Percentiles rank a stretch among this genome's conserved stretches.
Conservation (phyloP, 1,139 yeast genomes). For the Candida sp. region DNA sequence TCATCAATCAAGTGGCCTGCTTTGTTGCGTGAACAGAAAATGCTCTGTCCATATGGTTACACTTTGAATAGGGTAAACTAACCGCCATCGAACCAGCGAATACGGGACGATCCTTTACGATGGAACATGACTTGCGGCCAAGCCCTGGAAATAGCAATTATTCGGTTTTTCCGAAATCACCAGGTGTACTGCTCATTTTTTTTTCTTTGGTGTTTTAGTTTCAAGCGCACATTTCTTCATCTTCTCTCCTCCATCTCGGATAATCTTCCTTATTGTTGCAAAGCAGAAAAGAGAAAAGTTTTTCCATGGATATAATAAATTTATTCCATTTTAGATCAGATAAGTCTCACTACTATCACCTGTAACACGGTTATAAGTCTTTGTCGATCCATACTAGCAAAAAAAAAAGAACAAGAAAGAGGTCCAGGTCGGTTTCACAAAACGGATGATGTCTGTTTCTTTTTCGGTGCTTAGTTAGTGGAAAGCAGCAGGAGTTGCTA, state of each 20-base stretch:
- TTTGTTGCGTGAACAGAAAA: too few species aligned
- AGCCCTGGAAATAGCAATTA: background rate
- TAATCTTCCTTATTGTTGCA: background rate
- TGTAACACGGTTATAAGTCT: background rate
- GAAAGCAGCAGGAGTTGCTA: background rate
- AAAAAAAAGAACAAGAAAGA: too few species aligned
- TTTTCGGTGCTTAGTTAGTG: background rate
- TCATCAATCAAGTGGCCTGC: too few species aligned
- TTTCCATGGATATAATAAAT: background rate
- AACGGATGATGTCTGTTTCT: background rate
- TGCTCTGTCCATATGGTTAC: background rate
- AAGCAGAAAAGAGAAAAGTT: background rate
- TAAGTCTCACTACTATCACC: background rate
- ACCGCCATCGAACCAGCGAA: too few species aligned
- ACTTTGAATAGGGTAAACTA: background rate
- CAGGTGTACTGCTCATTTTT: too few species aligned
- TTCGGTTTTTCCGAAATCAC: background rate
- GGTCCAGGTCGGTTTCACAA: background rate
- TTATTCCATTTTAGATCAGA: background rate
- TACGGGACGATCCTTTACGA: too few species aligned
- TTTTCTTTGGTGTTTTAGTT: too few species aligned
- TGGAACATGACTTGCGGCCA: too few species aligned
- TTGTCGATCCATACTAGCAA: background rate
- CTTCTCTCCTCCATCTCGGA: background rate
- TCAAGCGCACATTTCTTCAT: too few species aligned